Conservation (phyloP, 768 basidiomycete genomes). For the Panus rudis region DNA sequence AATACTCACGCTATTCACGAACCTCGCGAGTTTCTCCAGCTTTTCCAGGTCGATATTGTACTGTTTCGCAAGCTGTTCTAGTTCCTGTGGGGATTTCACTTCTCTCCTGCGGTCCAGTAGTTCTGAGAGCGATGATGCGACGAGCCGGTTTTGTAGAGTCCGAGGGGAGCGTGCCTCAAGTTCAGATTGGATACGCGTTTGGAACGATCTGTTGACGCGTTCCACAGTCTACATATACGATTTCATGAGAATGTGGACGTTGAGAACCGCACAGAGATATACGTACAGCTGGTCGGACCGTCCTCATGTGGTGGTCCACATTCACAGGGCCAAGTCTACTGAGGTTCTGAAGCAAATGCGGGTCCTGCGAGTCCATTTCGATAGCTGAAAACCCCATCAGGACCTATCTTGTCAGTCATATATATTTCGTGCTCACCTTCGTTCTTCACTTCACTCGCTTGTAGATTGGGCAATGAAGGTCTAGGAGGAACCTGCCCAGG, state of each 20-base stretch:
- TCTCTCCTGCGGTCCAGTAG: constrained; percentile 61
- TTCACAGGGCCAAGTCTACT: constrained; percentile 57
- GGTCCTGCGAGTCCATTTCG: constrained; percentile 60
- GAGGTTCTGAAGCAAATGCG: constrained; percentile 63
- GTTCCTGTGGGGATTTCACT: constrained; percentile 30
- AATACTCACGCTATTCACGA: constrained; percentile 62
- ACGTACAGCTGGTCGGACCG: constrained; percentile 42
- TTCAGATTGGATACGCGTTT: constrained; percentile 50
- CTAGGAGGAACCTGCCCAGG: constrained; percentile 5
- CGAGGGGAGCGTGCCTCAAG: constrained; percentile 37
- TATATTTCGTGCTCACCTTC: constrained; percentile 29
- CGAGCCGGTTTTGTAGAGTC: constrained; percentile 45
- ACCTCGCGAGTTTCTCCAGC: constrained; percentile 44
- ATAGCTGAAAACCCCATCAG: constrained; percentile 37
- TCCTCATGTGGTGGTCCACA: constrained; percentile 59
- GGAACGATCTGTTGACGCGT: constrained; percentile 39
- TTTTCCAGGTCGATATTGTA: constrained; percentile 49
- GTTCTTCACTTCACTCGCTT: constrained; percentile 46
- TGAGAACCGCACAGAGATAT: neutral
- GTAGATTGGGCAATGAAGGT: constrained; percentile 11
- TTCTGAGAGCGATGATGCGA: constrained; percentile 43
- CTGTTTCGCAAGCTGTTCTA: constrained; percentile 43
- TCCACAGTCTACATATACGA: constrained; percentile 17
- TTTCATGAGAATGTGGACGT: neutral
- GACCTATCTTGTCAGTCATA: neutral